A percentile compares a stretch with the other conserved stretches of the same genome.
phyloP scores from a whole-genome alignment of 2,329 filamentous ascomycete species.

The Fusarium lateritium region DNA sequence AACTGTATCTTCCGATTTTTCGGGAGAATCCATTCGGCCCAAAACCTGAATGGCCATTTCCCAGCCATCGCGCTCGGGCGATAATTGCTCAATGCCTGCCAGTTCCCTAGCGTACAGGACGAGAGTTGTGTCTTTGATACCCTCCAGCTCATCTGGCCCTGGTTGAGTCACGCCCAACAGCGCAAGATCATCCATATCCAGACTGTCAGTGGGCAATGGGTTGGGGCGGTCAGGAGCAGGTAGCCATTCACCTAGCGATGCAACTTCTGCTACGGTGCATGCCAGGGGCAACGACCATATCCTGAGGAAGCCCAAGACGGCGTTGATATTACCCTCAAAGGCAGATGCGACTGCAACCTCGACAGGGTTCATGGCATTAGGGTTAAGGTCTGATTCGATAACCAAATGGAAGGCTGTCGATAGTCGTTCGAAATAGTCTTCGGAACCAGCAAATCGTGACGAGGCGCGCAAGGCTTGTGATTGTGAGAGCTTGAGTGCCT shows the following conservation, averaged over 20 bases:
- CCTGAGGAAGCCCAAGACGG: constrained; percentile 80
- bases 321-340: constrained; percentile 86
- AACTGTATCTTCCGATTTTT: constrained; percentile 80
- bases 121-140: constrained; percentile 85
- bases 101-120: constrained; percentile 81
- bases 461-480: constrained; percentile 56
- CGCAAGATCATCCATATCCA: constrained; percentile 88
- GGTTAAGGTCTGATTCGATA: constrained; percentile 78
- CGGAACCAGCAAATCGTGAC: constrained; percentile 65
- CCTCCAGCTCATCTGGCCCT: constrained; percentile 71
- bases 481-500: constrained; percentile 58
- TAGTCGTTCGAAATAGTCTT: constrained; percentile 82
- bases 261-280: constrained; percentile 85
- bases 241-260: constrained; percentile 87
- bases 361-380: constrained; percentile 81
- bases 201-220: constrained; percentile 71
- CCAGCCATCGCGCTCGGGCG: constrained; percentile 79
- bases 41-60: constrained; percentile 88
- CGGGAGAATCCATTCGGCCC: constrained; percentile 82
- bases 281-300: constrained; percentile 86
- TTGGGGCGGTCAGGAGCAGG: constrained; percentile 60
- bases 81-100: constrained; percentile 68
- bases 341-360: constrained; percentile 87
- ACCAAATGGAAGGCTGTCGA: constrained; percentile 79
- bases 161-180: constrained; percentile 78